Conservation (phyloP, 208 protist genomes). For the Spongospora subterranea region DNA sequence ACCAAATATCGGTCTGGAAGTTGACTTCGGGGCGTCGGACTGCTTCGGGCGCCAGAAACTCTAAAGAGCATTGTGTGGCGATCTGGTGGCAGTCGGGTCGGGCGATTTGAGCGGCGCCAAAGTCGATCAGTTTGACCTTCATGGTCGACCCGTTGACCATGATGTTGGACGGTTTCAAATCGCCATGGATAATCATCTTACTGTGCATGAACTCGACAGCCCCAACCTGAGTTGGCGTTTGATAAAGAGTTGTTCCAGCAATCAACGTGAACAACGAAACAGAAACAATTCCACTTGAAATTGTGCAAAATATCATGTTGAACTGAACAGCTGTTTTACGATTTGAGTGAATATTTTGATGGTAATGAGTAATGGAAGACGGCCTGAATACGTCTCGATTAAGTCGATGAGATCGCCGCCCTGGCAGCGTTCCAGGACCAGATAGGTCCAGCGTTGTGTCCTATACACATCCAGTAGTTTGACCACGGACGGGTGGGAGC, state of each 20-base stretch:
- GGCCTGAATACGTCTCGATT: not conserved
- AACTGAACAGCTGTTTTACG: no score
- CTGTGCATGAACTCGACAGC: not conserved
- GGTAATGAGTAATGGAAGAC: not conserved
- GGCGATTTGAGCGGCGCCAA: not conserved
- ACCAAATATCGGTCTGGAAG: not conserved
- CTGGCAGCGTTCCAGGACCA: not conserved
- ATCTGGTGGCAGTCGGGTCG: not conserved
- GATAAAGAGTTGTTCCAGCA: not conserved
- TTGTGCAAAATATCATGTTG: no score
- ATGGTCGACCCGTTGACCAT: no score
- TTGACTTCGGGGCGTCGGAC: not conserved
- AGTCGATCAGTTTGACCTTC: constrained; percentile 21
- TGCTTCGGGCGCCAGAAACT: not conserved
- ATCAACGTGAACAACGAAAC: no score
- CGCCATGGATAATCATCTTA: not conserved
- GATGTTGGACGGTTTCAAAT: not conserved
- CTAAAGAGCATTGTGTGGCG: not conserved
- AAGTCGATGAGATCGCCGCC: constrained; percentile 16
- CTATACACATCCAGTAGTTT: not conserved
- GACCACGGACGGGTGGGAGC: not conserved
- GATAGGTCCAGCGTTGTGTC: not conserved
- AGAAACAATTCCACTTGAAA: no score
- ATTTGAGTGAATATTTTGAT: not conserved
- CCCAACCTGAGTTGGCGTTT: not conserved